These are phyloP conservation scores for Lachancea dasiensis DNA, from an alignment of 805 yeast species.

Conservation along the genomic window DNA sequence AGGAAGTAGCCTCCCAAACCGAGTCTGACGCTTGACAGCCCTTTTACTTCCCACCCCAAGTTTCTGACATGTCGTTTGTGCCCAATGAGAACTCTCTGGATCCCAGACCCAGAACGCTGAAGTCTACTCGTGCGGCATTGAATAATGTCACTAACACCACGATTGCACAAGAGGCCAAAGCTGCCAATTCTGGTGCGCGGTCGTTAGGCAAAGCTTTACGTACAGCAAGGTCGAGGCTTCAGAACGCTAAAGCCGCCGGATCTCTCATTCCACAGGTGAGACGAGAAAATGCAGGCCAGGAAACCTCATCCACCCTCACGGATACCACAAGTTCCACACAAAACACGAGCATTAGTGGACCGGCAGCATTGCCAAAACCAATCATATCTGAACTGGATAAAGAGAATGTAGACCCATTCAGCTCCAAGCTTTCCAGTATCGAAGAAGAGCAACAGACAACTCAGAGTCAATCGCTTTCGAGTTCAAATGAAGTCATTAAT, in stretches of 20 bases:
- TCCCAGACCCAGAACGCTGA: slow-evolving; percentile 16
- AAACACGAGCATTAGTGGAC: not conserved
- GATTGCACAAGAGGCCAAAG: slow-evolving; percentile 20
- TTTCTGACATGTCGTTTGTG: slow-evolving; percentile 8
- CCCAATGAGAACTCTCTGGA: slow-evolving; percentile 18
- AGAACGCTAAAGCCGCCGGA: slow-evolving; percentile 10
- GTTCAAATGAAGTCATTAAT: slow-evolving; percentile 8
- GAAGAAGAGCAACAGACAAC: slow-evolving; percentile 9
- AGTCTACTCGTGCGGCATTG: slow-evolving; percentile 26
- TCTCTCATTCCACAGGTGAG: slow-evolving; percentile 9
- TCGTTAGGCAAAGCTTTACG: slow-evolving; percentile 14
- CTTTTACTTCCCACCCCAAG: not conserved
- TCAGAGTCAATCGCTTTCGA: slow-evolving; percentile 4
- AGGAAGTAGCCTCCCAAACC: too few relatives aligned
- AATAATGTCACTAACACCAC: slow-evolving; percentile 33
- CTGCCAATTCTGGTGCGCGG: slow-evolving; percentile 14
- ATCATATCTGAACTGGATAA: slow-evolving; percentile 6
- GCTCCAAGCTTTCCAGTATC: slow-evolving; percentile 9
- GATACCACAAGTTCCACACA: not conserved
- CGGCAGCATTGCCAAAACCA: not conserved
- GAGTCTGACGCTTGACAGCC: too few relatives aligned
- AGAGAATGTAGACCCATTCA: slow-evolving; percentile 9
- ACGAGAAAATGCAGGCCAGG: slow-evolving; percentile 1
- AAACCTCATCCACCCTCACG: not conserved
- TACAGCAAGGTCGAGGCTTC: slow-evolving; percentile 11